Evolutionary conservation across 176 grass and related monocot species (phyloP), one percentile per base, ranked within the genome.

Genomic region (Phoenix dactylifera): DNA sequence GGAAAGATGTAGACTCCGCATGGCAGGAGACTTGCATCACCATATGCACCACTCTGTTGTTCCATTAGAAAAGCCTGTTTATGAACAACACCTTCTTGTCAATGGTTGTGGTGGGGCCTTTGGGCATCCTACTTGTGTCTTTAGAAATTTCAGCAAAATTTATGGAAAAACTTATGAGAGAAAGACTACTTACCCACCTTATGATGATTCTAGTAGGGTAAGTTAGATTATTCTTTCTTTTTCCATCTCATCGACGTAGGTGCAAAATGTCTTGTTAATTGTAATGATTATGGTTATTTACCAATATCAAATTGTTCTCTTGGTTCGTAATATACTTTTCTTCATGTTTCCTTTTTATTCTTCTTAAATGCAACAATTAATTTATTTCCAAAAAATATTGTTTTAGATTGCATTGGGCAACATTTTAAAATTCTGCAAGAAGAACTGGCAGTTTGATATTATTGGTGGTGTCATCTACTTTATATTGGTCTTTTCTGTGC

Each of bases 371-470:
- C 35, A 44, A 9, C 35, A 44, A 44, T 3, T 44, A 12, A 44
- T 44, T 0, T 44, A 12, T 44, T 44, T 44, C 35, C 35, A 44
- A 44, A 44, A 44, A 44, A 10, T 44, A 9, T 44, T 44, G 35
- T 63, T 62, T 18, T 60, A 98, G 93, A 98, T 98, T 68, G 87
- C 93, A 61, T 85, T 98, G 72, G 93, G 84, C 32, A 98, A 98
- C 68, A 98, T 98, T 64, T 69, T 91, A 70, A 98, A 98, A 60
- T 98, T 98, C 35, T 60, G 93, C 59, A 85, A 73, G 63, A 98
- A 98, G 82, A 98, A 98, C 68, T 98, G 93, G 93, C 93, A 98
- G 61, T 98, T 98, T 79, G 93, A 98, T 80, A 71, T 98, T 16
- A 98, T 98, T 76, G 93, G 93, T 73, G 93, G 93, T 59, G 74